phyloP scores from a whole-genome alignment of 2,329 filamentous ascomycete species.

The Penicillium brasilianum region DNA sequence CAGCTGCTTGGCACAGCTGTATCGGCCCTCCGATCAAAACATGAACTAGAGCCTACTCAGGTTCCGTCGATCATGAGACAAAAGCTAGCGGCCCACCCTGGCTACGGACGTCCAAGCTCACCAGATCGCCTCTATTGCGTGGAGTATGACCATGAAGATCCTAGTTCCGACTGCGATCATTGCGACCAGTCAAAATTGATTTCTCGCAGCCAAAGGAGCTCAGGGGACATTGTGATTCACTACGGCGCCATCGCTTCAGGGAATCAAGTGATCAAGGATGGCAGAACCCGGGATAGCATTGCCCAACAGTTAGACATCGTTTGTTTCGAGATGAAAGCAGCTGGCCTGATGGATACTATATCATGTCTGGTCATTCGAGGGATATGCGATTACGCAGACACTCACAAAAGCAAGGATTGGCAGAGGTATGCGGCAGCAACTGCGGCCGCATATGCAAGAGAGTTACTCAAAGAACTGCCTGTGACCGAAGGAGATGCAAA shows the following conservation, averaged over 20 bases:
- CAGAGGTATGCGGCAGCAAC: conserved; percentile 31
- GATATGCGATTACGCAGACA: conserved; percentile 35
- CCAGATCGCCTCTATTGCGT: conserved; percentile 21
- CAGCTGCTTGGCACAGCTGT: conserved; percentile 26
- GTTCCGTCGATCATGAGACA: conserved; percentile 11
- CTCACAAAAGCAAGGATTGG: conserved; percentile 35
- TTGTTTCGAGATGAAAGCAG: conserved; percentile 35
- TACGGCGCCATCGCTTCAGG: conserved; percentile 37
- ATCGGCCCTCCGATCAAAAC: conserved; percentile 16
- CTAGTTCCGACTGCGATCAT: conserved; percentile 10
- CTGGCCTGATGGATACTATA: conserved; percentile 28
- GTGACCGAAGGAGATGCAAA: conserved; percentile 4
- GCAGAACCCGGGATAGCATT: conserved; percentile 21
- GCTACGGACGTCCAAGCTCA: conserved; percentile 14
- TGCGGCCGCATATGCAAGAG: conserved; percentile 33
- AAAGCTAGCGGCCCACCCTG: conserved; percentile 2
- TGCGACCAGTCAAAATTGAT: conserved; percentile 27
- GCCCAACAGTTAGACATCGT: conserved; percentile 21
- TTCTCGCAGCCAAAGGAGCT: conserved; percentile 13
- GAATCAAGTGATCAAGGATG: conserved; percentile 32
- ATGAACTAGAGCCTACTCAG: conserved; percentile 9
- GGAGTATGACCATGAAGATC: conserved; percentile 16
- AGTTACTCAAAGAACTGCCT: conserved; percentile 20
- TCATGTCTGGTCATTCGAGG: conserved; percentile 32
- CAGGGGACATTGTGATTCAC: conserved; percentile 21